These are phyloP conservation scores for Gentiana straminea DNA, from an alignment of 257 asterid genomes.

Conservation along the genomic window DNA sequence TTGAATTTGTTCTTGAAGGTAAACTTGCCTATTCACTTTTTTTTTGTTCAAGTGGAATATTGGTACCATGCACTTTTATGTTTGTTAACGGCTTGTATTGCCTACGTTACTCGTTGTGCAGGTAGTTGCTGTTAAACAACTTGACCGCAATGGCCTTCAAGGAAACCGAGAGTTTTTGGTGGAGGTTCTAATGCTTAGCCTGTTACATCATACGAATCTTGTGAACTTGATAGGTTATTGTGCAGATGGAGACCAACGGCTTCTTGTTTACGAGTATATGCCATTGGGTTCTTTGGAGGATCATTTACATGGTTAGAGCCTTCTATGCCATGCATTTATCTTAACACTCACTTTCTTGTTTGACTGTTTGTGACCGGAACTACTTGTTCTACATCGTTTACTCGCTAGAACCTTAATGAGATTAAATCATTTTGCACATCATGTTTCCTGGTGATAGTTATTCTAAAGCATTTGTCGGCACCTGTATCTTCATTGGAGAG, in stretches of 20 bases:
- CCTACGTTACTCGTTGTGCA: constrained; percentile 20
- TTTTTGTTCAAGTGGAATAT: no score
- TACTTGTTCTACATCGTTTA: neutral
- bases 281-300: constrained; percentile 95
- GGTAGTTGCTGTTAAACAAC: constrained; percentile 97
- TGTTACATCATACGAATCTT: constrained; percentile 81
- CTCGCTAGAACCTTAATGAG: no score
- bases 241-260: constrained; percentile 97
- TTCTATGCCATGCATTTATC: constrained; percentile 1
- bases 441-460: no score
- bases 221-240: constrained; percentile 97
- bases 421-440: no score
- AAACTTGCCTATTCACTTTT: no score
- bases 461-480: no score
- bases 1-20: no score
- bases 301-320: constrained; percentile 86
- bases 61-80: neutral
- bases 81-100: constrained; percentile 9
- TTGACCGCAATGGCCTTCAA: constrained; percentile 89
- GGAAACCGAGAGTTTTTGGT: constrained; percentile 93
- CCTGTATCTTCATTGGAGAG: no score
- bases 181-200: constrained; percentile 99
- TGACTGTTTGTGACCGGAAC: neutral
- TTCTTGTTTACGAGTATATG: constrained; percentile 94
- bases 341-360: neutral